Evolutionary conservation across 2,329 filamentous ascomycete genomes (phyloP), one percentile per base, ranked within the genome.

Genomic region (Xylariaceae sp.): DNA sequence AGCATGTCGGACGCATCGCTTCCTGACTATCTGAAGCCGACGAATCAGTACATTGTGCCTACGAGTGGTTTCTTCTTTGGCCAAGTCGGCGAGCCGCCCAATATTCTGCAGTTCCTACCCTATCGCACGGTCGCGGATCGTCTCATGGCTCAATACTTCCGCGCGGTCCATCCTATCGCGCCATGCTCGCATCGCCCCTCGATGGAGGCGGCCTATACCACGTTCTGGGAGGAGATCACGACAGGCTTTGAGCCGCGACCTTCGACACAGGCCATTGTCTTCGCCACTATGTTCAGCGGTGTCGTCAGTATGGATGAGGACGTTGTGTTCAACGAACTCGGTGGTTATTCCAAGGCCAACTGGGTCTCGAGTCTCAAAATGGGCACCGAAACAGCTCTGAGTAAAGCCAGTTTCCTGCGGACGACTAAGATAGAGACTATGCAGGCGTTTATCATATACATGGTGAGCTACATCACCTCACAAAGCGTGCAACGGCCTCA

Each of bases 381-480:
- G 52, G 87, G 82, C 1, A 84, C 86, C 5, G 89, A 92, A 73
- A 80, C 81, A 30, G 84, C 87, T 2, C 74, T 92, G 39, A 80
- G 81, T 45, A 84, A 85, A 68, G 87, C 88, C 3, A 87, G 89
- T 68, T 88, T 91, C 59, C 73, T 92, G 42, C 78, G 86, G 42
- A 90, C 88, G 0, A 89, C 69, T 47, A 87, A 85, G 64, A 75
- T 90, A n/a, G 87, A 90, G 71, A 89, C 86, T 0, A 76, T 92
- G 67, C 89, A 92, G 70, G 88, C 87, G 1, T 88, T 91, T 66
- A 83, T 91, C 42, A 88, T 90, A 78, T 92, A 90, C 64, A 76
- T 91, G 74, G 85, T 88, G 72, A 74, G 81, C 18, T 11, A 45
- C 4, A n/a, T 13, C 11, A 11, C 9, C 15, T 18, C 10, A n/a